phyloP scores from a whole-genome alignment of 768 basidiomycete genomes.

The Saitozyma podzolica region DNA sequence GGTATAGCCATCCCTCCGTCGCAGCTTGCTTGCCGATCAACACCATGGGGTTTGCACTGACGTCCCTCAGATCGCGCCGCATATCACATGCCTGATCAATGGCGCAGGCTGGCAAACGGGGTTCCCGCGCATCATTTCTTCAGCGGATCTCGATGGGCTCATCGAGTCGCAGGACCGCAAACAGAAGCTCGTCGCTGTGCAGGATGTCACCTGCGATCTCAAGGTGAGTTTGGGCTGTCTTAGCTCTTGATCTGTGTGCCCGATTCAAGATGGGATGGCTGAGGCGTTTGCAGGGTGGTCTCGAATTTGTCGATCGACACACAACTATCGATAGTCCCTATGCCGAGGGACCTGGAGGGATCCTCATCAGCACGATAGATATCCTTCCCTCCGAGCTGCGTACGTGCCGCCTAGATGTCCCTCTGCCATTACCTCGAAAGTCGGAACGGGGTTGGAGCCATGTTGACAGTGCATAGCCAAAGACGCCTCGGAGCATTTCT shows the following conservation, averaged over 20 bases:
- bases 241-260: background rate
- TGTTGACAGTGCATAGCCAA: conserved; percentile 53
- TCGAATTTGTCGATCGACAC: conserved; percentile 74
- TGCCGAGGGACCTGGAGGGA: conserved; percentile 57
- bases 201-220: conserved; percentile 89
- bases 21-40: too few relatives aligned
- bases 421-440: background rate
- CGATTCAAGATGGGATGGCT: conserved; percentile 3
- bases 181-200: conserved; percentile 60
- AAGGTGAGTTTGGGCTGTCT: conserved; percentile 55
- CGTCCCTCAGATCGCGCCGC: conserved; percentile 69
- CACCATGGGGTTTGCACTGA: background rate
- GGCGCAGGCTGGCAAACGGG: conserved; percentile 79
- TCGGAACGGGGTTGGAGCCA: background rate
- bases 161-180: conserved; percentile 59
- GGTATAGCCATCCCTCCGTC: conserved; percentile 53
- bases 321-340: conserved; percentile 75
- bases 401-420: conserved; percentile 8
- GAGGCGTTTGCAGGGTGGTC: conserved; percentile 63
- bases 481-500: conserved; percentile 79
- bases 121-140: conserved; percentile 78
- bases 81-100: conserved; percentile 79
- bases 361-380: conserved; percentile 82
- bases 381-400: conserved; percentile 82
- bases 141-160: conserved; percentile 55